A percentile compares a stretch with the other conserved stretches of the same genome.
phyloP scores from a whole-genome alignment of 2,329 filamentous ascomycete genomes.

The Alternaria arbusti region DNA sequence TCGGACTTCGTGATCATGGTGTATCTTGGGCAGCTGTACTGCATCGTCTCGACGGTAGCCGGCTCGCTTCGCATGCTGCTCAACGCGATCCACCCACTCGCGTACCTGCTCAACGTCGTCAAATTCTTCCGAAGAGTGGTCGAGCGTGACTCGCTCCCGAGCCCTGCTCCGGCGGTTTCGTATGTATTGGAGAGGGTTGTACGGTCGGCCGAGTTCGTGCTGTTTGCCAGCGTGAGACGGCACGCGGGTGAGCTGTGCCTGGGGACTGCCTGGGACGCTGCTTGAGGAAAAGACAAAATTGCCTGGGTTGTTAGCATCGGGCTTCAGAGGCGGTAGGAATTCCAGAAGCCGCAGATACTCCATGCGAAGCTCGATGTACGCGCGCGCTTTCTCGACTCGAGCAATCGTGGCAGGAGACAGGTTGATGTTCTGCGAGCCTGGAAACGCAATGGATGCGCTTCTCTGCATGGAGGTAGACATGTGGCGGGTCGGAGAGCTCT shows the following conservation, averaged over 20 bases:
- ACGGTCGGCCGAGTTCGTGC: conserved; percentile 68
- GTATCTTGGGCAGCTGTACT: conserved; percentile 43
- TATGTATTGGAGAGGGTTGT: conserved; percentile 92
- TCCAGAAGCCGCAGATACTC: conserved; percentile 85
- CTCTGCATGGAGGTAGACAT: conserved; percentile 36
- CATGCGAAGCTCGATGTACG: conserved; percentile 82
- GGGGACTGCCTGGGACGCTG: conserved; percentile 50
- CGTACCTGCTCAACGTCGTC: conserved; percentile 73
- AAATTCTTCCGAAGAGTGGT: conserved; percentile 79
- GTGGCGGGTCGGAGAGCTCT: conserved; percentile 41
- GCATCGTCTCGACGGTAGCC: conserved; percentile 47
- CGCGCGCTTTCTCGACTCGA: conserved; percentile 82
- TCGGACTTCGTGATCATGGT: conserved; percentile 33
- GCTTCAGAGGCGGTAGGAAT: conserved; percentile 74
- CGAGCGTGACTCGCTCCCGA: conserved; percentile 75
- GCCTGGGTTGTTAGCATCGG: conserved; percentile 49
- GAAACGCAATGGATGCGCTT: conserved; percentile 32
- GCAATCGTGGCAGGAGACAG: conserved; percentile 82
- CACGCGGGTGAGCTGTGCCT: conserved; percentile 49
- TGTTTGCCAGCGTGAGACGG: conserved; percentile 46
- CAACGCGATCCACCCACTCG: conserved; percentile 77
- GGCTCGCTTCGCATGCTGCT: conserved; percentile 51
- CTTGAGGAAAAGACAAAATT: conserved; percentile 50
- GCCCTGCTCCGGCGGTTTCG: conserved; percentile 86
- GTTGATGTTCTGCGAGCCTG: conserved; percentile 57